Base-by-base conservation (phyloP, 2,329 filamentous ascomycete species). In the Aspergillus alliaceus region DNA sequence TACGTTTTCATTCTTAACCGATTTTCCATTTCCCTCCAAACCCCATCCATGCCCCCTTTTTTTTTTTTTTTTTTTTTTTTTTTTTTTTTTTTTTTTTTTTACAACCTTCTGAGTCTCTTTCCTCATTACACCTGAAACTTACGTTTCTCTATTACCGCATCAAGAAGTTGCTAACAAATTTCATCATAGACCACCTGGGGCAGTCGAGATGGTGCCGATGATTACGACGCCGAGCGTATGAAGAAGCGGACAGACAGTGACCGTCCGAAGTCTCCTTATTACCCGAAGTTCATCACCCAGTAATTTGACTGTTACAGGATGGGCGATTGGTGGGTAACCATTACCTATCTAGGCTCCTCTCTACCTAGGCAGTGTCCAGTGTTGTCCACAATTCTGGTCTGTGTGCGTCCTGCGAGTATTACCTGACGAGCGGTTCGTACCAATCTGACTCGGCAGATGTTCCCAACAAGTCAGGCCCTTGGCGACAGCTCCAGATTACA, bases 151-250 rank as follows among this genome's bases (percentile, higher is more conserved):
- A 29, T 51, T 47, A 44, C 34, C 39, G 39, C n/a, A 53, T 51
- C 22, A 37, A 40, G 32, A 39, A 7, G 11, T 52, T 14, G 31
- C 54, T 50, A 51, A 54, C 59, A n/a, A 3, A 20, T 44, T 22
- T 32, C 49, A 32, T 50, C 51, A 57, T 71, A 97, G 93, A 97
- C 93, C 44, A 93, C 92, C 52, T 97, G 93, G 93, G 93, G 93
- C 70, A 96, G 91, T 77, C 89, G 93, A 75, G 90, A 91, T 67
- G 93, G 95, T 67, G 93, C 91, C 70, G 93, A 97, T 75, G 84
- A 89, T 65, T 90, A 96, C 75, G 89, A 96, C 75, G 84, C 83
- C 62, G 82, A 86, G 65, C 87, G 89, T 69, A 86, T 90, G 79
- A 84, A 74, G 61, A 74, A 72, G 60, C 71, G 69, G 53, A 72